Percentiles rank a stretch among this genome's conserved stretches.
Conservation (phyloP, 805 yeast genomes). For the Scheffersomyces lignosus region DNA sequence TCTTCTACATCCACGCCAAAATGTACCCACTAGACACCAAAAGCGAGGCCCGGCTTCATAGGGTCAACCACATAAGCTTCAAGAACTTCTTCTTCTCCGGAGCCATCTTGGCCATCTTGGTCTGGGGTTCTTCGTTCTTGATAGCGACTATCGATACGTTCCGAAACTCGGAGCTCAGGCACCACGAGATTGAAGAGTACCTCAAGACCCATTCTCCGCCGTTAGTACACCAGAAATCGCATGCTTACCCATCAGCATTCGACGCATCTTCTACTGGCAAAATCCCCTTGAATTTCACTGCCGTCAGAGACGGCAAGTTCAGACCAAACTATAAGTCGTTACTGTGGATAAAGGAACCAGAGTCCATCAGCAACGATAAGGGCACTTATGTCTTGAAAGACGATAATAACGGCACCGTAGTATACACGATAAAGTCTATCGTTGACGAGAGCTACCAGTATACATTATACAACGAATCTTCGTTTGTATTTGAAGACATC, state of each 20-base stretch:
- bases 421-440: conserved; percentile 57
- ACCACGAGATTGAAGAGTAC: conserved; percentile 2
- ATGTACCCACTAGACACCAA: too few species aligned
- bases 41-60: too few species aligned
- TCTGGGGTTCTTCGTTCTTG: conserved; percentile 40
- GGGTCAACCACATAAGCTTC: conserved; percentile 4
- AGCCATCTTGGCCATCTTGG: conserved; percentile 23
- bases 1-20: too few species aligned
- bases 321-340: conserved; percentile 51
- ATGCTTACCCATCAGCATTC: conserved; percentile 1
- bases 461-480: conserved; percentile 50
- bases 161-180: conserved; percentile 3
- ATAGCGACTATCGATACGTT: conserved; percentile 21
- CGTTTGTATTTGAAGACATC: conserved; percentile 39
- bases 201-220: conserved; percentile 2
- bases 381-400: conserved; percentile 59
- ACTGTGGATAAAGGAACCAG: conserved; percentile 68
- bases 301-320: conserved; percentile 55
- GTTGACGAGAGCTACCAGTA: conserved; percentile 45
- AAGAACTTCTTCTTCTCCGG: conserved; percentile 13
- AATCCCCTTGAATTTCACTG: conserved; percentile 27
- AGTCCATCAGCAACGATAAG: conserved; percentile 51
- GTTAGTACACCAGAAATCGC: conserved; percentile 1
- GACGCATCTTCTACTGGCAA: conserved; percentile 21
- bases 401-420: conserved; percentile 39